Base-by-base conservation (phyloP, 2,329 filamentous ascomycete genomes). In the Sarocladium strictum region DNA sequence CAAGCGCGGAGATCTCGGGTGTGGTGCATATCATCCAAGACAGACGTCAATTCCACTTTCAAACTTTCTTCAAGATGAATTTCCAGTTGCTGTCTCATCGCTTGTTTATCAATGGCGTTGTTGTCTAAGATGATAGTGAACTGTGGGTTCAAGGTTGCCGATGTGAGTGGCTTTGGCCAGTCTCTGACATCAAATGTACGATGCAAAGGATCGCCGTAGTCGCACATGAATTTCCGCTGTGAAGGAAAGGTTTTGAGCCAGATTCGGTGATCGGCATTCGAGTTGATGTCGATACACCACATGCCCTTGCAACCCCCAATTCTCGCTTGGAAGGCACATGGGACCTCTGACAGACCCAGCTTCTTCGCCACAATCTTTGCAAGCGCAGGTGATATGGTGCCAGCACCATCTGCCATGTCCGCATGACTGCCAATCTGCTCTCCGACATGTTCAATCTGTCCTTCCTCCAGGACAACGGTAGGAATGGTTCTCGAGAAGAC, bases 221-320 rank as follows among this genome's bases (percentile, higher is more conserved):
- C 73, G 24, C 76, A 78, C 0, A 74, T 56, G 75, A 88, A 90
- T 61, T 93, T 93, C 1, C 76, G 68, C 57, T 93, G 89, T 0
- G 85, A 90, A 0, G 73, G 75, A 54, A 76, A 83, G 0, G 86
- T 81, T 54, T 85, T 76, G 40, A 91, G 87, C 86, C 85, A 89
- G 15, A 83, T 68, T 0, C 72, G 63, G 1, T 76, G 69, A 1
- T 69, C 69, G 0, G 66, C 67, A 0, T 58, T 63, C 24, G 79
- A 75, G 0, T 71, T 62, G 0, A 74, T 71, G 59, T 86, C 83
- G 4, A 86, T 67, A 47, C 86, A 76, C 88, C 87, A 92, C 59
- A 92, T 74, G 0, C 89, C 89, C 65, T 93, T 93, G 0, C 86
- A 86, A 17, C 85, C 81, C 10, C 83, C 86, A 33, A 92, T 79